Percentiles rank a stretch among this genome's conserved stretches.
Evolutionary conservation across 331 rosid genomes (phyloP).

Genomic region (Arachis monticola): DNA sequence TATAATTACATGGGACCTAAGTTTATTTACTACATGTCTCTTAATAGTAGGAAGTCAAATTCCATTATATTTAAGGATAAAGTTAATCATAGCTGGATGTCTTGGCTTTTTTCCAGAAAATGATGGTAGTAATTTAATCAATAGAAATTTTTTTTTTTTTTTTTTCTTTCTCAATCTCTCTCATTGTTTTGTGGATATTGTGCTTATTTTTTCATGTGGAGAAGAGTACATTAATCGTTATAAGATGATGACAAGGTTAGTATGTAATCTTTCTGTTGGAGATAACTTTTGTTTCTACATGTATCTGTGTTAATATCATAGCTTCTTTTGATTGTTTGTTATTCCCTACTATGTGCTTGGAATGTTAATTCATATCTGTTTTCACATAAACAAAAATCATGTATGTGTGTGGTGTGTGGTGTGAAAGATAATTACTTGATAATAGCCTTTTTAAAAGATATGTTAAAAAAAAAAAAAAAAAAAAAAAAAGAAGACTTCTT

Average conservation of each 20-base stretch:
- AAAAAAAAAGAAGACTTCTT: no score
- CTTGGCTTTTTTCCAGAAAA: constrained; percentile 17
- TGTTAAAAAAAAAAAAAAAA: no score
- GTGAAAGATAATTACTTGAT: no score
- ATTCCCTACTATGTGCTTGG: no score
- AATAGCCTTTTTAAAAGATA: no score
- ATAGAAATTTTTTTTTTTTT: no score
- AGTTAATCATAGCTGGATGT: neutral
- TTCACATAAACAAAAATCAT: no score
- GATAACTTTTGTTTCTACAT: neutral
- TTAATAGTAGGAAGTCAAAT: constrained; percentile 23
- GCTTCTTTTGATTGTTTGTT: neutral
- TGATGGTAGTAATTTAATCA: constrained; percentile 24
- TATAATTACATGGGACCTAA: constrained; percentile 7
- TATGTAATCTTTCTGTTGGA: constrained; percentile 20
- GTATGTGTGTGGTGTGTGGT: neutral
- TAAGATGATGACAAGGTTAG: constrained; percentile 94
- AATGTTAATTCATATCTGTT: no score
- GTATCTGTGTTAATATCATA: neutral
- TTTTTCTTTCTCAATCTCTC: no score
- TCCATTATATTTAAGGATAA: constrained; percentile 17
- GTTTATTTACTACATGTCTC: neutral
- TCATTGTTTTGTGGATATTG: no score
- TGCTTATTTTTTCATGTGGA: no score
- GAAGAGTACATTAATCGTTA: constrained; percentile 88